Conservation (phyloP, 1,139 yeast genomes). For the Tardiomyces digboiensis region DNA sequence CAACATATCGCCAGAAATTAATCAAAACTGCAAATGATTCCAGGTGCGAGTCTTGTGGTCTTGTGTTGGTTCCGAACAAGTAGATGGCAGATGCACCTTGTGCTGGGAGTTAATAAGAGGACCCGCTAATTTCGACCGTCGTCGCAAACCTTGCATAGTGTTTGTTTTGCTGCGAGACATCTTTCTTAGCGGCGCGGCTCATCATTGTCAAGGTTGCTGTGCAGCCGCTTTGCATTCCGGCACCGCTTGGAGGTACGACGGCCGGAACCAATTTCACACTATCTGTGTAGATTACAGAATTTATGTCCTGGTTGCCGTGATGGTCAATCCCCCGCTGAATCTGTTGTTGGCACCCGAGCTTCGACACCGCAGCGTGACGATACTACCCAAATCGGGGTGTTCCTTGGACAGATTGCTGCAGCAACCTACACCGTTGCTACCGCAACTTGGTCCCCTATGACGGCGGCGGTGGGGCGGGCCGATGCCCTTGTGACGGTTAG, state of each 20-base stretch:
- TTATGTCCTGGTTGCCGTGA: too few species aligned
- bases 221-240: not conserved
- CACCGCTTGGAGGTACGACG: too few species aligned
- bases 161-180: not conserved
- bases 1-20: too few species aligned
- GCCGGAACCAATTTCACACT: too few species aligned
- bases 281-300: too few species aligned
- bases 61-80: too few species aligned
- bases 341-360: not conserved
- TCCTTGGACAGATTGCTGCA: not conserved
- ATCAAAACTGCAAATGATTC: too few species aligned
- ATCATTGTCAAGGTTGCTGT: not conserved
- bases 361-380: not conserved
- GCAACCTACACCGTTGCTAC: not conserved
- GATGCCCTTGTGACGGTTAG: too few species aligned
- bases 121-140: not conserved
- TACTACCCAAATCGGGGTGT: not conserved
- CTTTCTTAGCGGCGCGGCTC: not conserved
- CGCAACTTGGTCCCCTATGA: not conserved
- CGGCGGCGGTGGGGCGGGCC: too few species aligned
- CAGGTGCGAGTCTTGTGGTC: too few species aligned
- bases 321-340: too few species aligned
- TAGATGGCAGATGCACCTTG: too few species aligned
- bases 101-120: not conserved
- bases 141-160: constrained; percentile 1